These are phyloP conservation scores for Solanum bulbocastanum DNA, from an alignment of 257 asterid species.

Conservation along the genomic window DNA sequence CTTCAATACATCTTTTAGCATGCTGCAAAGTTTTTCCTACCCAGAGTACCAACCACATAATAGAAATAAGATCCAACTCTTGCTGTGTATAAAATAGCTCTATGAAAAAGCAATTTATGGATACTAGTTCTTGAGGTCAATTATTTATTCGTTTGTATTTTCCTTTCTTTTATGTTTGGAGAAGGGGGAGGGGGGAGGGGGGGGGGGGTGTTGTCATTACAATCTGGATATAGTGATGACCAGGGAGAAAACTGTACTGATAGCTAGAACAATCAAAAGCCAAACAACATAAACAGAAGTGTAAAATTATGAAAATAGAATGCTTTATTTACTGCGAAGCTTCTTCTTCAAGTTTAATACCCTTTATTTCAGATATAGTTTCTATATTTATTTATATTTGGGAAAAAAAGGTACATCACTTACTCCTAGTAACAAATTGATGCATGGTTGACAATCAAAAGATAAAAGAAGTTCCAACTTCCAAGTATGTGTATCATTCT, in stretches of 20 bases:
- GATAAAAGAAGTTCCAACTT: not conserved
- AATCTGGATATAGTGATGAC: not conserved
- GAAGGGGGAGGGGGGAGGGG: not conserved
- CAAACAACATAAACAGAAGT: not conserved
- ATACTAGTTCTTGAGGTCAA: not conserved
- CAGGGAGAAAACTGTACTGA: slow-evolving; percentile 1
- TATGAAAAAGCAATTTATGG: not conserved
- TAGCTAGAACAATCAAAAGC: not conserved
- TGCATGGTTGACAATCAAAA: not conserved
- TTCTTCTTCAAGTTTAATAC: not conserved
- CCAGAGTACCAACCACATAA: slow-evolving; percentile 1
- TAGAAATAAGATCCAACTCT: not conserved
- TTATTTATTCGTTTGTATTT: not conserved
- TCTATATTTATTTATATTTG: not conserved
- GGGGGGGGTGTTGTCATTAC: not conserved
- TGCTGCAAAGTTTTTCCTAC: slow-evolving; percentile 98
- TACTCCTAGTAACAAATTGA: not conserved
- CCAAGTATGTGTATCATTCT: not conserved
- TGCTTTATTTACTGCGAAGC: not conserved
- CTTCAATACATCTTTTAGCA: slow-evolving; percentile 83
- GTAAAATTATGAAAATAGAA: not conserved
- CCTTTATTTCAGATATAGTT: not conserved
- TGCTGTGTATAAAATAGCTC: not conserved
- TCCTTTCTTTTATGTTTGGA: not conserved
- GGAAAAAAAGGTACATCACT: not conserved